phyloP scores from a whole-genome alignment of 345 rosid species.

The Cardamine chenopodiifolia region DNA sequence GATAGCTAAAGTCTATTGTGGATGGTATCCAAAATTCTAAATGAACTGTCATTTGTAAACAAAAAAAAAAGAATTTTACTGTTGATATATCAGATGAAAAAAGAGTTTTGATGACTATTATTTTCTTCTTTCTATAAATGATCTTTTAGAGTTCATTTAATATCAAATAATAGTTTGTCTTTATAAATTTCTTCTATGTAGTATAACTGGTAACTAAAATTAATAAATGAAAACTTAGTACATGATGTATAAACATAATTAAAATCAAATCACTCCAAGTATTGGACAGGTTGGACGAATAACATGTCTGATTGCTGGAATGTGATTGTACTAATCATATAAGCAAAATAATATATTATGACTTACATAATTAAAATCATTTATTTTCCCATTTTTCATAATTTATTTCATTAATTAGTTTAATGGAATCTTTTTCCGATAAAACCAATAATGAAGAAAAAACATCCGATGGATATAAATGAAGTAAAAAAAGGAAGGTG shows the following conservation, averaged over 20 bases:
- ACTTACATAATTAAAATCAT: neutral
- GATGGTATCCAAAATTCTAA: too few species aligned
- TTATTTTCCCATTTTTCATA: too few species aligned
- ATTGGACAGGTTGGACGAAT: conserved; percentile 11
- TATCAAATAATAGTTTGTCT: neutral
- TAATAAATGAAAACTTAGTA: too few species aligned
- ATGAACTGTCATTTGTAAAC: neutral
- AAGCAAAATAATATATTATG: neutral
- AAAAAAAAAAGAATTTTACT: too few species aligned
- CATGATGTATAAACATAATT: neutral
- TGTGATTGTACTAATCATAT: neutral
- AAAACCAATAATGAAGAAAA: neutral
- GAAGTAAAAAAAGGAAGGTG: conserved; percentile 20
- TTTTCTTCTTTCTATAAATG: too few species aligned
- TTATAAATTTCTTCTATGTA: too few species aligned
- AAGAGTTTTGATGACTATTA: neutral
- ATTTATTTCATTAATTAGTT: neutral
- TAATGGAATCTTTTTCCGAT: neutral
- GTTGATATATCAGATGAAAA: too few species aligned
- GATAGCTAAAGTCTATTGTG: too few species aligned
- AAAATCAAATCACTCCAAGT: neutral
- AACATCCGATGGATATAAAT: neutral
- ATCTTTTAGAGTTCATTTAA: neutral
- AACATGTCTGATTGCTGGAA: conserved; percentile 4
- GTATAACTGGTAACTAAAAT: too few species aligned